Base-by-base conservation (phyloP, 805 yeast species). In the Ogataea philodendri region DNA sequence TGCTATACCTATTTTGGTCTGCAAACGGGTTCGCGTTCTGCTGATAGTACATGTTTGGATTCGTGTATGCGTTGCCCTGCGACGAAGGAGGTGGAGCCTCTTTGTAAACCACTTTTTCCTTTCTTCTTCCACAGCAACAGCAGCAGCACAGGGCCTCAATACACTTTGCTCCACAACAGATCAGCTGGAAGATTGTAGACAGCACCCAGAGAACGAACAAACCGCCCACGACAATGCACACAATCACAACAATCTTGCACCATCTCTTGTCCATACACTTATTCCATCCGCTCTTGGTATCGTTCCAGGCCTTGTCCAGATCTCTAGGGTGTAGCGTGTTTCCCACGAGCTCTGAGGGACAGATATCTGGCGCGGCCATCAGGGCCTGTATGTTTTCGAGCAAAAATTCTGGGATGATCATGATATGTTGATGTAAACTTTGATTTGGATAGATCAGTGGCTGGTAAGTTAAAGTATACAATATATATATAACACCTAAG, bases 191-290 rank as follows among this genome's bases (percentile, higher is more conserved):
- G 2, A 84, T 15, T 0, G 76, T 70, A 9, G 72, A 64, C 2
- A 81, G 13, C 4, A 82, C 39, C 83, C 88, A 80, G 5, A 82
- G 32, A 0, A 57, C 61, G 0, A 82, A 40, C 2, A 84, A 46
- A 0, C 55, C 66, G 0, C 79, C 90, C 9, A 85, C 51, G 0
- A 66, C 74, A 3, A 84, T 80, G 3, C 84, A 81, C 9, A 83
- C 84, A 27, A 84, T 84, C 4, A 84, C 89, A 14, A 81, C 74
- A 39, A 84, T 74, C 53, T 84, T 85, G 60, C 95, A 85, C 30
- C 78, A 67, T 28, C 63, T 78, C 57, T 83, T 81, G 52, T 71
- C 81, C 90, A 83, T 84, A 60, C 95, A 85, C 3, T 84, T 74
- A 52, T 80, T 76, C 93, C 94, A 84, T 3, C 48, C 46, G 13